A percentile compares a stretch with the other conserved stretches of the same genome.
phyloP scores from a whole-genome alignment of 257 asterid species.

The Scutellaria galericulata region DNA sequence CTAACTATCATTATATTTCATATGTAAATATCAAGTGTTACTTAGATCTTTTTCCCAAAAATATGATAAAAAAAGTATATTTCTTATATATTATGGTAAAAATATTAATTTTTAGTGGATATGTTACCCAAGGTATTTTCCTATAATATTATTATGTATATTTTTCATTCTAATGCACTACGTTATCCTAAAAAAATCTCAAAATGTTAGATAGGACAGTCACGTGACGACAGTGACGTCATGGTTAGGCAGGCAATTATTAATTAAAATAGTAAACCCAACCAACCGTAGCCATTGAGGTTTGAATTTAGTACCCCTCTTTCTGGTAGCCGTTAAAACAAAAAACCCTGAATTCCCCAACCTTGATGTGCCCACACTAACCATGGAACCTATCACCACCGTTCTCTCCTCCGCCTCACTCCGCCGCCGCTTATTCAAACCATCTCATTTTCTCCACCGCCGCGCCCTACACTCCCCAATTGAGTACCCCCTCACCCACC shows the following conservation, averaged over 20 bases:
- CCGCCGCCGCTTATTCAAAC: slow-evolving; percentile 35
- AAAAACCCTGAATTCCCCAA: background rate
- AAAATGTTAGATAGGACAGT: background rate
- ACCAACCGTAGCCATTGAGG: background rate
- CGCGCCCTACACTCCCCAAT: slow-evolving; percentile 45
- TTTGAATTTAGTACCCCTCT: slow-evolving; percentile 23
- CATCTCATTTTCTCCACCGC: slow-evolving; percentile 27
- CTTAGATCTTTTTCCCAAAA: no score
- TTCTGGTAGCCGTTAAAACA: slow-evolving; percentile 39
- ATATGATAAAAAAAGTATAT: no score
- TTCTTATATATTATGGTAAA: no score
- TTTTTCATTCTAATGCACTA: no score
- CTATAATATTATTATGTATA: no score
- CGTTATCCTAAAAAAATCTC: no score
- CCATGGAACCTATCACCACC: slow-evolving; percentile 43
- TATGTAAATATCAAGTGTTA: no score
- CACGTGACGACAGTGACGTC: background rate
- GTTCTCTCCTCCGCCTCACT: slow-evolving; percentile 37
- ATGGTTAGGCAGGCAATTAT: no score
- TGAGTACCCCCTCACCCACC: slow-evolving; percentile 79
- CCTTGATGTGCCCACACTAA: background rate
- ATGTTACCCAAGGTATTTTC: no score
- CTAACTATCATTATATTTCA: no score
- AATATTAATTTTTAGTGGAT: no score
- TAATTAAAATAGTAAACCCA: background rate